Base-by-base conservation (phyloP, 164 flowering plant genomes). In the Dillenia turbinata region DNA sequence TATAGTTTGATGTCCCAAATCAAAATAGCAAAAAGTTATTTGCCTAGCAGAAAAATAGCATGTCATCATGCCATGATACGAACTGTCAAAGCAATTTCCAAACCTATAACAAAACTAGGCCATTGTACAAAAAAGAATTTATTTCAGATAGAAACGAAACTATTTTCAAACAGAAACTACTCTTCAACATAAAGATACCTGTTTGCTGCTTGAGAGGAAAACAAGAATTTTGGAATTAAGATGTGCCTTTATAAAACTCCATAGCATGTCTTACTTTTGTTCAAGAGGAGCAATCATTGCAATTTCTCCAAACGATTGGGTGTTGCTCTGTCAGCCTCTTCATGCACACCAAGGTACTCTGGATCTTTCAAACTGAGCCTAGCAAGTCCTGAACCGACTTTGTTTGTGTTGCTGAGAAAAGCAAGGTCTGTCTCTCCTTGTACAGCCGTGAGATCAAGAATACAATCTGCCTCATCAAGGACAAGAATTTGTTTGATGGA, bases 391-490 rank as follows among this genome's bases (percentile, higher is more conserved):
- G 84, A 65, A 95, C 86, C 0, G 95, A 86, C 75, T 86, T 95
- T 46, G 99, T 89, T 69, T 95, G 99, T 17, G 97, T 95, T 52
- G 97, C 97, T 8, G 97, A 92, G 73, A 92, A 95, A 53, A 95
- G 92, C 57, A 95, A 72, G 46, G 97, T 95, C 59, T 95, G 99
- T 47, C 99, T 77, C 43, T 59, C 70, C 62, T 82, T 91, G 40
- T 97, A 97, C 12, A 95, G 79, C 78, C 89, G 97, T 2, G 97
- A 86, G 45, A 92, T 94, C 99, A 76, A 94, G 97, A 62, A 91
- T 72, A 44, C 97, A 93, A 73, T 95, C 99, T 57, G 97, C 99
- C 86, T 92, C 99, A 75, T 92, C 99, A 69, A 95, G 92, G 66
- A 94, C 96, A 74, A 94, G 74, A 65, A 88, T 80, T 97, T 92